A percentile compares a stretch with the other conserved stretches of the same genome.
Conservation (phyloP, 2,329 filamentous ascomycete genomes). For the Colletotrichum sp. region DNA sequence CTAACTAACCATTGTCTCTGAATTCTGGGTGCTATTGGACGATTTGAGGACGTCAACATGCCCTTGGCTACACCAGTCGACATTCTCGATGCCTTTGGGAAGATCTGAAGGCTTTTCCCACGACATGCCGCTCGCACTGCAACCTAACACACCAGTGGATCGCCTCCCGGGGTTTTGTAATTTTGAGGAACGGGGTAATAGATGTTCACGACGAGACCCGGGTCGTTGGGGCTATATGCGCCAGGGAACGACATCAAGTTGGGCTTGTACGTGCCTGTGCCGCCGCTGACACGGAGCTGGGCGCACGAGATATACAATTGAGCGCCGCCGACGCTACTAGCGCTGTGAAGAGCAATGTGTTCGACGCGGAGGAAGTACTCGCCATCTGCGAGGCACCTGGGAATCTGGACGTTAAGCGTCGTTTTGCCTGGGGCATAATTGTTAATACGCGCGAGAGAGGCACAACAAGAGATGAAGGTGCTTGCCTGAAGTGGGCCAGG, state of each 20-base stretch:
- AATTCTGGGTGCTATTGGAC: not conserved
- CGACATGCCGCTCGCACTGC: constrained; percentile 58
- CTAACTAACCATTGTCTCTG: not conserved
- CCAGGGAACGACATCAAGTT: constrained; percentile 46
- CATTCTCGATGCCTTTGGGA: not conserved
- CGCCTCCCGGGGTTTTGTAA: constrained; percentile 31
- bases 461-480: not conserved
- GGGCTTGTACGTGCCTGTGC: constrained; percentile 40
- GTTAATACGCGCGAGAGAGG: not conserved
- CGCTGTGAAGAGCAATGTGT: constrained; percentile 52
- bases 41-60: not conserved
- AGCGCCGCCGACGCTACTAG: constrained; percentile 43
- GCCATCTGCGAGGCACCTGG: constrained; percentile 48
- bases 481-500: constrained; percentile 43
- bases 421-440: constrained; percentile 25
- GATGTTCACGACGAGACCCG: constrained; percentile 48
- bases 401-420: constrained; percentile 45
- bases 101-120: not conserved
- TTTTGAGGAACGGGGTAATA: constrained; percentile 45
- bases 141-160: constrained; percentile 19
- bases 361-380: constrained; percentile 55
- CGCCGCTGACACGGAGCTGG: constrained; percentile 46
- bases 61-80: not conserved
- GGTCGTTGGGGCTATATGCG: constrained; percentile 43
- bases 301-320: constrained; percentile 52